These are phyloP conservation scores for Lenwebbia sp. DNA, from an alignment of 345 rosid genomes.

Conservation along the genomic window DNA sequence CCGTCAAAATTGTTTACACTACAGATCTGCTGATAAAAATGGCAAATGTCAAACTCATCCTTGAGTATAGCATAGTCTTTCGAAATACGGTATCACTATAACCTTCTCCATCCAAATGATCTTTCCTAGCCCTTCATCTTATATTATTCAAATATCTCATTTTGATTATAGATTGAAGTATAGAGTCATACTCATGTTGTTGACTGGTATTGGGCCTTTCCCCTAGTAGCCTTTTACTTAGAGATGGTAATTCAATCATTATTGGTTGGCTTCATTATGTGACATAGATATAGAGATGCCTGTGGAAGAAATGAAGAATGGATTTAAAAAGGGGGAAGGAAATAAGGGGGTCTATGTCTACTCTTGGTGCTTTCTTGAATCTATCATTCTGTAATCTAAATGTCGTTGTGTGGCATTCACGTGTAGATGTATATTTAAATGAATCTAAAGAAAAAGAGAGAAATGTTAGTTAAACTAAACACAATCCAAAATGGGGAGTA, in stretches of 20 bases:
- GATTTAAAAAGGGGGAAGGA: not conserved
- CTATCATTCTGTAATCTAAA: not conserved
- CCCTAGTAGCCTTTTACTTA: not conserved
- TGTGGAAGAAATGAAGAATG: not conserved
- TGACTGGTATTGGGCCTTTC: not conserved
- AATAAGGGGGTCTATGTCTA: not conserved
- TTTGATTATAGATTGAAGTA: not conserved
- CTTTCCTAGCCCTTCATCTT: not conserved
- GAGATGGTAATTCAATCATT: not conserved
- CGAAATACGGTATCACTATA: not conserved
- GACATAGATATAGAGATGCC: not conserved
- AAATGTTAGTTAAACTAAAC: not conserved
- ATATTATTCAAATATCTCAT: not conserved
- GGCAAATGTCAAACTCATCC: not conserved
- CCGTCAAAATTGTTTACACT: not conserved
- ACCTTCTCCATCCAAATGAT: not conserved
- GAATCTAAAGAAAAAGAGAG: not conserved
- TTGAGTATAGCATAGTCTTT: not conserved
- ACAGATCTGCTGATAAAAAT: not conserved
- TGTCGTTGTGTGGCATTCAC: not conserved
- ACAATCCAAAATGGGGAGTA: not conserved
- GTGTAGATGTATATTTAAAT: not conserved
- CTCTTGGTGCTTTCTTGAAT: not conserved
- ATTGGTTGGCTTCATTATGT: not conserved
- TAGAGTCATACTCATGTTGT: not conserved